Percentiles rank a stretch among this genome's conserved stretches.
Conservation (phyloP, 352 stramenopile genomes). For the Phytopythium vexans region DNA sequence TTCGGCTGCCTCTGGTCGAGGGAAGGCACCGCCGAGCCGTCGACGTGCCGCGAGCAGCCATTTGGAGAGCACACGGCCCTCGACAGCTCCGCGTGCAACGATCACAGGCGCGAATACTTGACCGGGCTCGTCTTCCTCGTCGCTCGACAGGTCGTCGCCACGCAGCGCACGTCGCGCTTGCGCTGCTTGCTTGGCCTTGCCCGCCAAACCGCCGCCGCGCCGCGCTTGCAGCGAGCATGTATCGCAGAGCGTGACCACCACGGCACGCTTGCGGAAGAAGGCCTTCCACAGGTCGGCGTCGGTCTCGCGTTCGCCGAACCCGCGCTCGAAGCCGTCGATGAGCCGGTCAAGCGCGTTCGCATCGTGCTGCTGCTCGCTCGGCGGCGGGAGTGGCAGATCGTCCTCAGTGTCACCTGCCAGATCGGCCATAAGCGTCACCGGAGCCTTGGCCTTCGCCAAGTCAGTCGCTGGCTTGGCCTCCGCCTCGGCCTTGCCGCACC, state of each 20-base stretch:
- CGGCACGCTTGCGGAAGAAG: constrained; percentile 93
- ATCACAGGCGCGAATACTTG: constrained; percentile 92
- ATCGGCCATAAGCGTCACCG: constrained; percentile 73
- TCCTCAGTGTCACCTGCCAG: constrained; percentile 62
- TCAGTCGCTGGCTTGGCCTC: too few relatives aligned
- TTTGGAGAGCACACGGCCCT: constrained; percentile 93
- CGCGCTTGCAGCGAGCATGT: constrained; percentile 58
- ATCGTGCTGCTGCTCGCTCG: constrained; percentile 64
- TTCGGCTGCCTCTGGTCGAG: constrained; percentile 69
- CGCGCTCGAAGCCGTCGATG: constrained; percentile 67
- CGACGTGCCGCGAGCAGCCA: constrained; percentile 92
- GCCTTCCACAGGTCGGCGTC: constrained; percentile 95
- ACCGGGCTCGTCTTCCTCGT: constrained; percentile 81
- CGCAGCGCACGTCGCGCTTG: constrained; percentile 36
- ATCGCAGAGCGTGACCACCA: constrained; percentile 93
- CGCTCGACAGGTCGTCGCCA: constrained; percentile 91
- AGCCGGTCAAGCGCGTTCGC: constrained; percentile 71
- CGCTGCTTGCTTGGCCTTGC: constrained; percentile 33
- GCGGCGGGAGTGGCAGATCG: too few relatives aligned
- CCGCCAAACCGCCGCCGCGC: constrained; percentile 14
- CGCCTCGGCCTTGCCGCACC: constrained; percentile 67
- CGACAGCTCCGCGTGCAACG: constrained; percentile 82
- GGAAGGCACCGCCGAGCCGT: constrained; percentile 90
- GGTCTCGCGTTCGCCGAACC: constrained; percentile 86
- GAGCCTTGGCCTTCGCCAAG: constrained; percentile 25